Conservation (phyloP, 2,329 filamentous ascomycete genomes). For the Alternaria triticimaculans region DNA sequence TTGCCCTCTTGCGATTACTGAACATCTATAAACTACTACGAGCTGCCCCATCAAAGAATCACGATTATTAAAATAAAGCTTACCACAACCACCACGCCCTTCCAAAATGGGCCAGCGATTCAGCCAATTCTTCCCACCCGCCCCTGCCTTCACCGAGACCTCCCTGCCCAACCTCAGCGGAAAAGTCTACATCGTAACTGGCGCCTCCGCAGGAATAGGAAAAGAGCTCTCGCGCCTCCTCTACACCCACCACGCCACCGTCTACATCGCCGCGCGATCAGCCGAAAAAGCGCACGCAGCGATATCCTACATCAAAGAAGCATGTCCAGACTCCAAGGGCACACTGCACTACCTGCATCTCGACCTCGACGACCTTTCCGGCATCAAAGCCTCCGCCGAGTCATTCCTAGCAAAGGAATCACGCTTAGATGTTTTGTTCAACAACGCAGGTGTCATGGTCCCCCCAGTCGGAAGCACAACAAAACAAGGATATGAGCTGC, state of each 20-base stretch:
- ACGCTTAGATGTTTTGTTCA: conserved; percentile 50
- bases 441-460: conserved; percentile 39
- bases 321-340: background rate
- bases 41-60: no score
- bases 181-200: conserved; percentile 58
- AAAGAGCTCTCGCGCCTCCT: conserved; percentile 59
- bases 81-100: no score
- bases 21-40: no score
- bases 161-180: conserved; percentile 49
- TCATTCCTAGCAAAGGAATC: conserved; percentile 47
- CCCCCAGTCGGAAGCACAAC: conserved; percentile 17
- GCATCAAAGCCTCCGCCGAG: conserved; percentile 31
- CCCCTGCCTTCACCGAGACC: conserved; percentile 51
- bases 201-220: conserved; percentile 56
- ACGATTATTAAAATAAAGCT: no score
- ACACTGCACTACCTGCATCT: background rate
- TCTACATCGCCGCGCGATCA: conserved; percentile 61
- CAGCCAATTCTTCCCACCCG: conserved; percentile 34
- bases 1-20: background rate
- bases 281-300: background rate
- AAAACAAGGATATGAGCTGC: conserved; percentile 24
- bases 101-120: background rate
- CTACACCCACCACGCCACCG: conserved; percentile 59
- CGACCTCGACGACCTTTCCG: background rate
- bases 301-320: background rate